Evolutionary conservation across 139 green algal species (phyloP).

Genomic region (Picochlorum sp.): DNA sequence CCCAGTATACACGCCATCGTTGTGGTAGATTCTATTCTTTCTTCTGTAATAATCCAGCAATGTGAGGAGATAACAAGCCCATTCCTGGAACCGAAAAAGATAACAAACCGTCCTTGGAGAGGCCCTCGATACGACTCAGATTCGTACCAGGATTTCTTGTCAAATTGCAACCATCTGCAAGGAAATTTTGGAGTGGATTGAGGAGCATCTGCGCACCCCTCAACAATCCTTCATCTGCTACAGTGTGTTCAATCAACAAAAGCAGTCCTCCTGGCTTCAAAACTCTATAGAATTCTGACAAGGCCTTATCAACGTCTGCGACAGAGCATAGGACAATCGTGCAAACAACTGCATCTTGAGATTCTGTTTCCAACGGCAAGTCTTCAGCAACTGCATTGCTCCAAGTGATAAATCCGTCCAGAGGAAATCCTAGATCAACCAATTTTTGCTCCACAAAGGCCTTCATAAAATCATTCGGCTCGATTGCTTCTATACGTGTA

Average conservation of each 20-base stretch:
- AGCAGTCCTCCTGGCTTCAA: slow-evolving; percentile 47
- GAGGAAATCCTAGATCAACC: not conserved
- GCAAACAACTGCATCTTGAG: slow-evolving; percentile 47
- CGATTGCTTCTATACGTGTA: slow-evolving; percentile 39
- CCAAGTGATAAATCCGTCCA: slow-evolving; percentile 25
- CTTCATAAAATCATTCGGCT: slow-evolving; percentile 57
- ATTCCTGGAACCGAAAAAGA: not conserved
- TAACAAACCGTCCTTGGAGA: not conserved
- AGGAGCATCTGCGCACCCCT: slow-evolving; percentile 41
- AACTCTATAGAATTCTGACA: slow-evolving; percentile 45
- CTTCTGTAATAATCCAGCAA: not conserved
- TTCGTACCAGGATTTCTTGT: slow-evolving; percentile 38
- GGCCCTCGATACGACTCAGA: slow-evolving; percentile 14
- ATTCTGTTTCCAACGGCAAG: slow-evolving; percentile 37
- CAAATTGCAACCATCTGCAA: slow-evolving; percentile 62
- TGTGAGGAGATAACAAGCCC: not conserved
- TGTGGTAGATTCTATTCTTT: no score
- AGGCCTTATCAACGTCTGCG: slow-evolving; percentile 13
- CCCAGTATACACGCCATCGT: no score
- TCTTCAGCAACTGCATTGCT: slow-evolving; percentile 34
- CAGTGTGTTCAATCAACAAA: slow-evolving; percentile 59
- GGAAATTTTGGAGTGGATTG: slow-evolving; percentile 46
- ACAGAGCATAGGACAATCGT: slow-evolving; percentile 68
- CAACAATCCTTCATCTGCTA: slow-evolving; percentile 10
- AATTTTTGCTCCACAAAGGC: slow-evolving; percentile 27